A percentile compares a stretch with the other conserved stretches of the same genome.
phyloP scores from a whole-genome alignment of 2,329 filamentous ascomycete species.

The Neonectria faginata region DNA sequence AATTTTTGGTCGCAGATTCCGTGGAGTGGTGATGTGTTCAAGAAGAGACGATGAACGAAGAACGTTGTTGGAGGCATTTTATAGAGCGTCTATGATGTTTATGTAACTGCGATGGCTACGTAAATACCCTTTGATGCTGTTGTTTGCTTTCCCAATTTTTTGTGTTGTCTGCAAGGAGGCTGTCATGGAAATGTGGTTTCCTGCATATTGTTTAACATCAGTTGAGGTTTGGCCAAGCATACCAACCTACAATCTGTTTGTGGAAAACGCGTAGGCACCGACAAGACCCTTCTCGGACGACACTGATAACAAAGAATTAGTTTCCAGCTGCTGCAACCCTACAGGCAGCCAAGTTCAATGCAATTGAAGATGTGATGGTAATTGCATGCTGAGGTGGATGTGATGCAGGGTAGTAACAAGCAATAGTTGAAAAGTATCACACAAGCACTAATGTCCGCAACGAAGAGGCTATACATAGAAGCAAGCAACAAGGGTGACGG shows the following conservation, averaged over 20 bases:
- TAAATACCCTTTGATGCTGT: not conserved
- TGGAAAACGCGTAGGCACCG: not conserved
- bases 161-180: not conserved
- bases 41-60: not conserved
- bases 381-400: not conserved
- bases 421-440: not conserved
- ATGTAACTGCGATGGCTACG: not conserved
- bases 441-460: not conserved
- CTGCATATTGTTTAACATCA: not conserved
- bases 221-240: too few species aligned
- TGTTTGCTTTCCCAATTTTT: not conserved
- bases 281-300: not conserved
- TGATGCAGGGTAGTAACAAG: not conserved
- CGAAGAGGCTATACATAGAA: not conserved
- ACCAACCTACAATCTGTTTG: not conserved
- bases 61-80: not conserved
- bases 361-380: not conserved
- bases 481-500: not conserved
- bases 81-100: not conserved
- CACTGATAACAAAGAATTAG: not conserved
- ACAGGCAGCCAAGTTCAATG: too few species aligned
- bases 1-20: too few species aligned
- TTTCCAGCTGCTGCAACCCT: not conserved
- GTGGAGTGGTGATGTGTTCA: not conserved
- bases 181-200: not conserved